Evolutionary conservation across 2,329 filamentous ascomycete genomes (phyloP).

Genomic region (Xylaria multiplex): DNA sequence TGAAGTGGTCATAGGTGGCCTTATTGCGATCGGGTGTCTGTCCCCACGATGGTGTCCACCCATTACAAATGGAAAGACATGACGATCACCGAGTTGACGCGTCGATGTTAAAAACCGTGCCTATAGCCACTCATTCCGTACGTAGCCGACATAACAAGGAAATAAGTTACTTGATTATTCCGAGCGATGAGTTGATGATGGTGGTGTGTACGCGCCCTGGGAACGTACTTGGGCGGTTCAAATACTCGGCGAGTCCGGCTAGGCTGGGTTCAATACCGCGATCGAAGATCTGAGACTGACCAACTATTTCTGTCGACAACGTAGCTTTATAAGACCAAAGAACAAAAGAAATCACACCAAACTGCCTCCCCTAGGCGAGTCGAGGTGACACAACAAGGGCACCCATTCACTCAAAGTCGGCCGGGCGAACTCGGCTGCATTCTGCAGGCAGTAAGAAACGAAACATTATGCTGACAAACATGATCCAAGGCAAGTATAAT

Average conservation of each 20-base stretch:
- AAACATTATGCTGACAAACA: conserved; percentile 24
- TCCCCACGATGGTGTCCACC: background rate
- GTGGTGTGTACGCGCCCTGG: background rate
- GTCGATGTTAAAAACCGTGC: background rate
- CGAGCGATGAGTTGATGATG: too few species aligned
- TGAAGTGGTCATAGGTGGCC: background rate
- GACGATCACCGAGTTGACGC: background rate
- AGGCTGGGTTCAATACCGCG: background rate
- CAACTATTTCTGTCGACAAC: background rate
- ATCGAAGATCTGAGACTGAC: background rate
- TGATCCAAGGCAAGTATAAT: background rate
- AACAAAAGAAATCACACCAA: background rate
- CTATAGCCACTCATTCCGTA: background rate
- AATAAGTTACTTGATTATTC: background rate
- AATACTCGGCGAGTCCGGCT: background rate
- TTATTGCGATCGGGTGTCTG: background rate
- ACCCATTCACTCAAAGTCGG: background rate
- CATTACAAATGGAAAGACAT: conserved; percentile 11
- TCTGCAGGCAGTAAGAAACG: conserved; percentile 10
- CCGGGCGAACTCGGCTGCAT: conserved; percentile 7
- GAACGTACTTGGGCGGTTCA: background rate
- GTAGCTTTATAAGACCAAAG: background rate
- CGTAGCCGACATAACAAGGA: background rate
- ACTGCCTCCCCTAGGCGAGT: background rate
- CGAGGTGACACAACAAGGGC: background rate